Evolutionary conservation across 352 stramenopile species (phyloP).

Genomic region (Globisporangium ultimum): DNA sequence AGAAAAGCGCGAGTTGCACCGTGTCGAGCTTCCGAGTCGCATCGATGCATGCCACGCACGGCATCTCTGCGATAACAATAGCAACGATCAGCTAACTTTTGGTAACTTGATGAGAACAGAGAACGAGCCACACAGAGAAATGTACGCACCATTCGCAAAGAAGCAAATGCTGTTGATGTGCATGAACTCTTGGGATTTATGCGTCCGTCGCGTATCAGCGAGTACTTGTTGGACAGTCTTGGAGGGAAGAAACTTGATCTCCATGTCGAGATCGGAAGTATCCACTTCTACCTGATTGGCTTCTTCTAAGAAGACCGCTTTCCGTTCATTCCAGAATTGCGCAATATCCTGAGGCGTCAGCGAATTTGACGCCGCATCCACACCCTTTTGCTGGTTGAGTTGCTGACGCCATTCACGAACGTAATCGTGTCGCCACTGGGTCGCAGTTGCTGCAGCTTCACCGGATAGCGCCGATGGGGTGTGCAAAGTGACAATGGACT

Average conservation of each 20-base stretch:
- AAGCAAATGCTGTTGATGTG: slow-evolving; percentile 76
- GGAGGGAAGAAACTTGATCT: slow-evolving; percentile 35
- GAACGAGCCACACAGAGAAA: slow-evolving; percentile 1
- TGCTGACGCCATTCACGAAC: slow-evolving; percentile 23
- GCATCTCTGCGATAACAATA: slow-evolving; percentile 26
- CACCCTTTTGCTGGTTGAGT: not conserved
- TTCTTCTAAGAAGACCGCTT: slow-evolving; percentile 15
- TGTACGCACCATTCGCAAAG: slow-evolving; percentile 50
- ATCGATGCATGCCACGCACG: slow-evolving; percentile 57
- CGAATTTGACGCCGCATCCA: slow-evolving; percentile 12
- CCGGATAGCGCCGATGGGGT: no score
- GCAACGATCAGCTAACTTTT: no score
- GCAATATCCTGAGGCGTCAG: slow-evolving; percentile 28
- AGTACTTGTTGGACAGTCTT: slow-evolving; percentile 31
- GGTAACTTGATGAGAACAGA: no score
- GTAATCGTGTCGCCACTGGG: slow-evolving; percentile 30
- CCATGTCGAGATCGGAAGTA: slow-evolving; percentile 11
- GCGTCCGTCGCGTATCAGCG: slow-evolving; percentile 1
- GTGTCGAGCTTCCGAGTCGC: slow-evolving; percentile 60
- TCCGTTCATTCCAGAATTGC: slow-evolving; percentile 28
- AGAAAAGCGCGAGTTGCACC: slow-evolving; percentile 40
- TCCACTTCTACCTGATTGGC: not conserved
- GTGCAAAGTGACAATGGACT: no score
- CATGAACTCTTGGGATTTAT: slow-evolving; percentile 24
- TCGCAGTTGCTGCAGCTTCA: not conserved